A percentile compares a stretch with the other conserved stretches of the same genome.
These are phyloP conservation scores for Thuidium tamariscinum DNA, from an alignment of 225 moss, liverwort and hornwort species.

Conservation along the genomic window DNA sequence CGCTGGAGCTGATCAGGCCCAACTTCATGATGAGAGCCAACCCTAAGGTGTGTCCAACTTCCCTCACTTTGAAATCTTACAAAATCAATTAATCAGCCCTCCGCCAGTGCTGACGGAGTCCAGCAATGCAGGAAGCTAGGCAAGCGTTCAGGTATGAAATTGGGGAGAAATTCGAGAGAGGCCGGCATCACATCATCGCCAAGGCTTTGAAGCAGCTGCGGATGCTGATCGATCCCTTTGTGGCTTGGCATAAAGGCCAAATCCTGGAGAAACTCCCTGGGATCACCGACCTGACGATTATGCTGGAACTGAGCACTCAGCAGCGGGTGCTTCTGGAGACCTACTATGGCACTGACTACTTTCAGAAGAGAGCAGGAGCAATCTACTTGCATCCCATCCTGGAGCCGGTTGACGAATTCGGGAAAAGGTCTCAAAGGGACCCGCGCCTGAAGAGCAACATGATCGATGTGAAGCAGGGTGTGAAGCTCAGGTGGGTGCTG, in stretches of 20 bases:
- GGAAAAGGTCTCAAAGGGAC: background rate
- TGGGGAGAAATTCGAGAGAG: background rate
- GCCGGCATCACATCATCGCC: background rate
- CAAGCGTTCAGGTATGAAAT: background rate
- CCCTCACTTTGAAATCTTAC: conserved; percentile 13
- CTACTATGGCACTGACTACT: background rate
- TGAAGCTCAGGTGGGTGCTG: background rate
- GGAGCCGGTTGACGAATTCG: background rate
- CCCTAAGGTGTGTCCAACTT: background rate
- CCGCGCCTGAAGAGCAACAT: background rate
- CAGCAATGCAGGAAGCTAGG: conserved; percentile 15
- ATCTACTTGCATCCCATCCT: background rate
- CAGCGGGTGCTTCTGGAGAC: background rate
- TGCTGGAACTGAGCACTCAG: background rate
- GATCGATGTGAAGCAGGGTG: background rate
- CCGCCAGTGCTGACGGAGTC: background rate
- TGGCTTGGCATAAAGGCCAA: background rate
- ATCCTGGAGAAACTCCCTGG: background rate
- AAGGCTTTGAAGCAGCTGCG: background rate
- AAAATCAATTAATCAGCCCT: too few relatives aligned
- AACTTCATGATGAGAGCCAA: background rate
- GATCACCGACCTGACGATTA: background rate
- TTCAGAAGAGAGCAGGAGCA: background rate
- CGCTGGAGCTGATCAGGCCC: background rate
- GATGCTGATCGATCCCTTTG: background rate